Base-by-base conservation (phyloP, 2,329 filamentous ascomycete genomes). In the Coniochaeta sp. region DNA sequence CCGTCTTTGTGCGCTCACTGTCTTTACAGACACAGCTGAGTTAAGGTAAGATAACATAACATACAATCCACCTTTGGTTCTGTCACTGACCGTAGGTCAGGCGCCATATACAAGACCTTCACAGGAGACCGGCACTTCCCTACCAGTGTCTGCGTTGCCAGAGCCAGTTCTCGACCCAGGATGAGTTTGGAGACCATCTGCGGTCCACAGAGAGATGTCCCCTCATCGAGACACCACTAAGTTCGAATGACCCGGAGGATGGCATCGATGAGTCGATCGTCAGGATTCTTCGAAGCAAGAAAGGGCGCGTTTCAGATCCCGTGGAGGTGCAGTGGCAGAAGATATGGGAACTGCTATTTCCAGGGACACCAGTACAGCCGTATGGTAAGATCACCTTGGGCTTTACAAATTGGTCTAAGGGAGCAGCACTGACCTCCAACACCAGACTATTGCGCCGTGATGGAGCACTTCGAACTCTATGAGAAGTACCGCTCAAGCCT, bases 1-100 rank as follows among this genome's bases (percentile, higher is more conserved):
- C 40, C 73, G 78, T 58, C 71, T 70, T 22, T 79, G 77, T 62
- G 76, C 77, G 17, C 76, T 75, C 70, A 76, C 72, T 0, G 75
- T 75, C 34, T 78, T 78, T 40, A 70, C 70, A 7, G 76, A 76
- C 6, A 74, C 78, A 57, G 69, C 73, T 3, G 75, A 77, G 57
- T 61, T 79, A 1, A 72, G 72, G 75, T 76, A 52, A 8, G 47
- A 50, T 24, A n/a, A n/a, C n/a, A 26, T 52, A 26, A 24, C 47
- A 16, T 9, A 7, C 26, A 16, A 31, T 22, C 8, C 16, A 31
- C 24, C 3, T 52, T 7, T 14, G 38, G 16, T 40, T 40, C 38
- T n/a, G 6, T 40, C 19, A 14, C 47, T 52, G 22, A 58, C 9
- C 3, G n/a, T 58, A 2, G 2, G 26, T 22, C 12, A 62, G 61